Conservation (phyloP, 331 rosid species). For the Arachis monticola region DNA sequence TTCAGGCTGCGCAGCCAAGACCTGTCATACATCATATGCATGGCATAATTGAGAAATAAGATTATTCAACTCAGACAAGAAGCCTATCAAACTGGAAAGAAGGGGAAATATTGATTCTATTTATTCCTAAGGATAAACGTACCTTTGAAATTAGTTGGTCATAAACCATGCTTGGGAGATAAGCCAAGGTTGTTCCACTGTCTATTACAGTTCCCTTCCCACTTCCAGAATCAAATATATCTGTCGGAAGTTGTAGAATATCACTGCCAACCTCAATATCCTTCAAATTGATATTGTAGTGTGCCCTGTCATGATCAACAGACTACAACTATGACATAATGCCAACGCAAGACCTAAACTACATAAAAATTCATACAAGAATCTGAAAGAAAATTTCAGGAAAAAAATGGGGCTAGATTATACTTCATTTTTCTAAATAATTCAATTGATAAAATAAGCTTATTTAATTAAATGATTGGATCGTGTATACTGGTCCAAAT, state of each 20-base stretch:
- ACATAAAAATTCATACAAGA: slow-evolving; percentile 29
- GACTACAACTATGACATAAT: slow-evolving; percentile 46
- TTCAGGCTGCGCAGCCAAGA: slow-evolving; percentile 63
- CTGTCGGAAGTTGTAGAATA: slow-evolving; percentile 68
- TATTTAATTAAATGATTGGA: neutral
- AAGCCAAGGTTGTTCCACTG: slow-evolving; percentile 98
- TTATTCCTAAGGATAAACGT: slow-evolving; percentile 24
- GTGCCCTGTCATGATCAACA: slow-evolving; percentile 66
- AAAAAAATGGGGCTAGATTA: neutral
- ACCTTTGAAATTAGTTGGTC: slow-evolving; percentile 61
- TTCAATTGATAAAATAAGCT: slow-evolving; percentile 7
- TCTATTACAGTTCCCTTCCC: slow-evolving; percentile 78
- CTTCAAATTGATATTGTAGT: slow-evolving; percentile 81
- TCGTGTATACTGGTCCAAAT: slow-evolving; percentile 5
- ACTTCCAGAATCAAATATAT: slow-evolving; percentile 63
- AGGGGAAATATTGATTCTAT: slow-evolving; percentile 32
- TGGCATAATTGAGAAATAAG: slow-evolving; percentile 2
- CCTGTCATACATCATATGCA: slow-evolving; percentile 52
- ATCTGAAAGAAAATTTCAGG: slow-evolving; percentile 12
- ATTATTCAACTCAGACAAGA: neutral
- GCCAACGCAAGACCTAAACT: slow-evolving; percentile 45
- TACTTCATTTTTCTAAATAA: slow-evolving; percentile 30
- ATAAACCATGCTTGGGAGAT: slow-evolving; percentile 66
- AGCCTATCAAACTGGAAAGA: neutral
- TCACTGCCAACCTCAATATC: slow-evolving; percentile 73